Evolutionary conservation across 306 rosid genomes (phyloP).

Genomic region (Sophora flavescens): DNA sequence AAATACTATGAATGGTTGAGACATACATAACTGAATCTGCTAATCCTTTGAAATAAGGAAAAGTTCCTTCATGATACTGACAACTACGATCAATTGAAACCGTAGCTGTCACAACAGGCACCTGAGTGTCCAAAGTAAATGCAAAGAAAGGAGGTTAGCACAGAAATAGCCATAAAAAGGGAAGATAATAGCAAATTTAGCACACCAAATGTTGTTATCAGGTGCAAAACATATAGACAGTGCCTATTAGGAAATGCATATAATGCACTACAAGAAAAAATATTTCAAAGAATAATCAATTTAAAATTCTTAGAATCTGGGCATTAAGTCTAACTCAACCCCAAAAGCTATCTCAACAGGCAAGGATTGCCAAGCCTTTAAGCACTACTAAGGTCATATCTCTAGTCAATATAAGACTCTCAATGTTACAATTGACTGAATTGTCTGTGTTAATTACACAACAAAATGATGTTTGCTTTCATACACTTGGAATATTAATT

Average conservation of each 20-base stretch:
- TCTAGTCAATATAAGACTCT: too few species aligned
- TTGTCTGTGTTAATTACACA: too few species aligned
- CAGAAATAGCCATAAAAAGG: constrained; percentile 8
- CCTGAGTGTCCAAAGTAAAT: constrained; percentile 61
- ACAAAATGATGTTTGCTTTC: too few species aligned
- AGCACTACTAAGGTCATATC: too few species aligned
- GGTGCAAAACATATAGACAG: not conserved
- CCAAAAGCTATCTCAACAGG: too few species aligned
- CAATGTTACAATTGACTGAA: too few species aligned
- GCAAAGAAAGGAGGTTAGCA: constrained; percentile 30
- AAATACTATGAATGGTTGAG: constrained; percentile 28
- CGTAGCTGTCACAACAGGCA: constrained; percentile 94
- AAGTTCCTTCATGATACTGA: constrained; percentile 83
- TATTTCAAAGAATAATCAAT: not conserved
- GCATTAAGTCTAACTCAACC: too few species aligned
- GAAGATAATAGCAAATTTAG: constrained; percentile 17
- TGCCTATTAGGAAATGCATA: not conserved
- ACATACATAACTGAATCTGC: constrained; percentile 79
- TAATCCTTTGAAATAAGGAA: constrained; percentile 89
- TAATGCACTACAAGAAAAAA: not conserved
- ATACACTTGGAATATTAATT: too few species aligned
- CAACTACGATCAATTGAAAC: constrained; percentile 81
- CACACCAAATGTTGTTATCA: constrained; percentile 37
- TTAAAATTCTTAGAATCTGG: too few species aligned
- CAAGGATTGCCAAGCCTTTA: too few species aligned